Evolutionary conservation across 257 asterid species (phyloP), one percentile per base, ranked within the genome.

Genomic region (Rauvolfia tetraphylla): DNA sequence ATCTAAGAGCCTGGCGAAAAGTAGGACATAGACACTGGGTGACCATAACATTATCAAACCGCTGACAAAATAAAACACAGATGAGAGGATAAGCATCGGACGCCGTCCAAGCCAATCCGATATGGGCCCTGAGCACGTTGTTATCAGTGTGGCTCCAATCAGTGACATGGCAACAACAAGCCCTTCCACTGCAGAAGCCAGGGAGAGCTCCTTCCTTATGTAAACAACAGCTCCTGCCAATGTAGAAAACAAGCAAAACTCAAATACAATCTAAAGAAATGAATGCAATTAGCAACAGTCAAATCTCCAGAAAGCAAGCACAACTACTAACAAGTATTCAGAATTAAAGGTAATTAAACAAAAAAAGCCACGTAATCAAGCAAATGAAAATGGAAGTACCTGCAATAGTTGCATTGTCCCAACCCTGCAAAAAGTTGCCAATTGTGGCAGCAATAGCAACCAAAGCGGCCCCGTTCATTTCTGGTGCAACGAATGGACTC

Each of bases 371-470:
- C 15, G 18, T 14, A 41, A 22, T 69, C n/a, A 42, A 31, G 39
- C 7, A 53, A 56, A 42, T 41, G 42, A 48, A 71, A 27, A 6
- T 41, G 48, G 41, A 34, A 71, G 70, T 62, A 78, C 81, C 81
- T 71, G 73, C 81, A 23, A 78, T 78, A 36, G 81, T 36, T 61
- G 81, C 81, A 72, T 71, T 78, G 58, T 78, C 81, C 77, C 81
- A 78, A 33, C 81, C 81, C 77, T 78, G 81, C 67, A 78, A 71
- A 36, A 78, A 61, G 73, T 78, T 78, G 51, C 81, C 81, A 62
- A 78, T 34, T 46, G 81, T 61, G 67, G 77, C 81, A 46, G 70
- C 70, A 2, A 75, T 22, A 29, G 78, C 72, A 41, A 75, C 63
- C 29, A 61, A 75, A 14, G 38, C 72, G 2, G 78, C 72, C 49